Evolutionary conservation across 768 basidiomycete genomes (phyloP), one percentile per base, ranked within the genome.

Genomic region (Hysterangium stoloniferum): DNA sequence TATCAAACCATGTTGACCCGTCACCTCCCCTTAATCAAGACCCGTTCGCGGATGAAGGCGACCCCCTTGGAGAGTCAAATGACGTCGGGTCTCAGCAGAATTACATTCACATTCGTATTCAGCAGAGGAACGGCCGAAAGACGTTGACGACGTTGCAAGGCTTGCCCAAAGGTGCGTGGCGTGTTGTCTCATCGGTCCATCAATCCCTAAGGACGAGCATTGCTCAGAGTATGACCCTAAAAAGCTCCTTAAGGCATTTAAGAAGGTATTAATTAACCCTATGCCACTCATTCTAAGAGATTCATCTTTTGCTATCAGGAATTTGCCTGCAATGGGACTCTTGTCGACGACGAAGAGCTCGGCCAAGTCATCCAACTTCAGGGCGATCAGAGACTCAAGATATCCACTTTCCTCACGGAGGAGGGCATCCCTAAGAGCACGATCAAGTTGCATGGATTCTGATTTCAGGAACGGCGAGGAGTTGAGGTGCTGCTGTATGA

Each of bases 111-210:
- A 88, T 95, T 64, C 91, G 96, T 74, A 88, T 99, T 62, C 96
- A 99, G 69, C 96, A 99, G 71, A 81, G 96, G 64, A 99, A 98
- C 79, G 96, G 96, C 56, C 80, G 96, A 63, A 99, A 99, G 78
- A 96, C 93, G 55, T 70, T 97, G 74, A 99, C 96, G 35, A 99
- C 94, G 52, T 76, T 98, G 59, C 94, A 98, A 69, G 96, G 96
- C 55, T 69, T 99, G 58, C 88, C 90, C 49, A 91, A 86, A 69
- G 80, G 89, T 89, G 57, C 57, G 80, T 70, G 28, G 9, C n/a
- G n/a, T 37, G 48, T 41, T 53, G 45, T 52, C 25, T 43, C 41
- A 33, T 34, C 33, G 54, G 34, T 56, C 36, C 19, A 33, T 6
- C 38, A 13, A 20, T 36, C 9, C 27, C 22, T 36, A 17, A 37